These are phyloP conservation scores for Penicillium brevicompactum DNA, from an alignment of 2,329 filamentous ascomycete species.

Conservation along the genomic window DNA sequence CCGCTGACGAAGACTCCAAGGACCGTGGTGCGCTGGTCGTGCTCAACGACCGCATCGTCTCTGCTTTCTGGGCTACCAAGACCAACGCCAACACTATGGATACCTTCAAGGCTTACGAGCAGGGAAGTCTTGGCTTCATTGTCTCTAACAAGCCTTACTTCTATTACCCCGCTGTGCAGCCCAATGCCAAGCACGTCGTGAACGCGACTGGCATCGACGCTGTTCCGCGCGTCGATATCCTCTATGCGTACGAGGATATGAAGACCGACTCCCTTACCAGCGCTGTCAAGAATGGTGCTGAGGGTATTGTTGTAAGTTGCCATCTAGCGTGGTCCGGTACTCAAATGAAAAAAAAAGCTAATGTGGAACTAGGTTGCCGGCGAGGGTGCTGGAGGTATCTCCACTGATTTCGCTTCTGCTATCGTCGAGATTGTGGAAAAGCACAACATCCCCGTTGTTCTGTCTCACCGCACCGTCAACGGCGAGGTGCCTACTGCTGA, in stretches of 20 bases:
- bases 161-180: slow-evolving; percentile 57
- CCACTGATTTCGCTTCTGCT: slow-evolving; percentile 16
- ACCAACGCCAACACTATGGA: slow-evolving; percentile 65
- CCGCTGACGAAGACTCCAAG: slow-evolving; percentile 48
- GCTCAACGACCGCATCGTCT: slow-evolving; percentile 63
- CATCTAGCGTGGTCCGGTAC: too few relatives aligned
- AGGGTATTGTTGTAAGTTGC: slow-evolving; percentile 28
- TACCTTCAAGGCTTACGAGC: slow-evolving; percentile 62
- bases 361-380: slow-evolving; percentile 20
- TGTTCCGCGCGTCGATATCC: slow-evolving; percentile 30
- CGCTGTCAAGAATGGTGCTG: slow-evolving; percentile 24
- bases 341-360: background rate
- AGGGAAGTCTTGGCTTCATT: slow-evolving; percentile 60
- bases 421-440: slow-evolving; percentile 18
- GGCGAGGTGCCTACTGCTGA: slow-evolving; percentile 26
- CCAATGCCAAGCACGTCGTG: slow-evolving; percentile 44
- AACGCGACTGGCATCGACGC: slow-evolving; percentile 19
- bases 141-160: slow-evolving; percentile 62
- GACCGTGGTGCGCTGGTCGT: slow-evolving; percentile 62
- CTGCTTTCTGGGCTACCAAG: slow-evolving; percentile 62
- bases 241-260: slow-evolving; percentile 32
- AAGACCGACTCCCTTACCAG: slow-evolving; percentile 24
- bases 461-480: slow-evolving; percentile 27
- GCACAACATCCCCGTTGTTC: slow-evolving; percentile 23
- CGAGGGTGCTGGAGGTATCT: slow-evolving; percentile 26